Evolutionary conservation across 805 yeast species (phyloP).

Genomic region (Zygosaccharomyces siamensis): DNA sequence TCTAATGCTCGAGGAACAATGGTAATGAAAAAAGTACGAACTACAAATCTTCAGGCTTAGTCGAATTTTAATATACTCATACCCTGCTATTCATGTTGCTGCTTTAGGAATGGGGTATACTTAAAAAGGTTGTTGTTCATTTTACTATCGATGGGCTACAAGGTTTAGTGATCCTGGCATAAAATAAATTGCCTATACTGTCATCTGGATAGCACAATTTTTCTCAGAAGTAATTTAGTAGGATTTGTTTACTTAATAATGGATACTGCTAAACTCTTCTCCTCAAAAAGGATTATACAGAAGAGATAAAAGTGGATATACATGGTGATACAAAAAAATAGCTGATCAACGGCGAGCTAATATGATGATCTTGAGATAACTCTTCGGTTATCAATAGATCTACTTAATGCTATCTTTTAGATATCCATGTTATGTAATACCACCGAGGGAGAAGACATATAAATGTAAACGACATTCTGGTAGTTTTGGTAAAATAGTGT

Average conservation of each 20-base stretch:
- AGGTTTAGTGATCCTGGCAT: conserved; percentile 62
- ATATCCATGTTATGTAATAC: conserved; percentile 61
- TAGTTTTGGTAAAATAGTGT: conserved; percentile 53
- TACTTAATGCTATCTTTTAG: conserved; percentile 25
- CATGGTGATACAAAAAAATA: conserved; percentile 70
- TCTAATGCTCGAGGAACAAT: not conserved
- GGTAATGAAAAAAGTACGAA: not conserved
- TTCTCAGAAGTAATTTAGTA: conserved; percentile 64
- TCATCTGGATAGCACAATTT: conserved; percentile 90
- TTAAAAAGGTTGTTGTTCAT: conserved; percentile 74
- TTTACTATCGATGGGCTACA: conserved; percentile 67
- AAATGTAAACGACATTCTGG: conserved; percentile 66
- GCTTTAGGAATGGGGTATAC: conserved; percentile 62
- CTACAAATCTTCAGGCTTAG: not conserved
- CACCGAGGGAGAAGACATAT: conserved; percentile 68
- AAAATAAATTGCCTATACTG: conserved; percentile 75
- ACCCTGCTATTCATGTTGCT: conserved; percentile 33
- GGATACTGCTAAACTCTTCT: conserved; percentile 29
- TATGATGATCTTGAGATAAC: conserved; percentile 36
- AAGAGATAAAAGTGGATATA: conserved; percentile 63
- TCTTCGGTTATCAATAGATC: conserved; percentile 5
- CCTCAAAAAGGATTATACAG: conserved; percentile 64
- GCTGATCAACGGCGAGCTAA: conserved; percentile 67
- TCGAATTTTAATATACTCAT: not conserved
- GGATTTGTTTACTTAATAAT: conserved; percentile 17